Evolutionary conservation across 306 rosid species (phyloP), one percentile per base, ranked within the genome.

Genomic region (Macrotyloma uniflorum): DNA sequence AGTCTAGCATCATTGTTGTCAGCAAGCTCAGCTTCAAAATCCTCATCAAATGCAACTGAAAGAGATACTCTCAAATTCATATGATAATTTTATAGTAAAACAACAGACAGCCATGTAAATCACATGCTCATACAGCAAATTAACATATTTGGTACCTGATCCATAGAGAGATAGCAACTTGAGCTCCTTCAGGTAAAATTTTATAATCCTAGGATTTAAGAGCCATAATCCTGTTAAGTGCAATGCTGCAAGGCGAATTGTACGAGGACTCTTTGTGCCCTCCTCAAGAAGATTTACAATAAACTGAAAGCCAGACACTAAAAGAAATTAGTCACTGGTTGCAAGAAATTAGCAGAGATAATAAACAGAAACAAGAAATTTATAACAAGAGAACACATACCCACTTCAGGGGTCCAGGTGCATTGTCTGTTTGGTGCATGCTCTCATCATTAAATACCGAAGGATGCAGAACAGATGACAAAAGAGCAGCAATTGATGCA

Each of bases 41-140:
- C 98, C 85, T 94, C 98, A 79, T 94, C 98, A 76, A 94, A 94
- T 71, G 98, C 98, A 89, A 92, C 98, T 94, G 86, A 70, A 83
- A 42, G 75, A 75, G 70, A 51, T 57, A 81, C 18, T 45, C 10
- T 43, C 70, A 74, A 66, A 79, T 76, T 59, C 45, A 80, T 35
- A 73, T 5, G 26, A 51, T 54, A 62, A 62, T 26, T 53, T 74
- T 11, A 26, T 46, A 15, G 40, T 33, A 69, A 57, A 70, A 50
- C 47, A 77, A 72, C 28, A 57, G 74, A 67, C 16, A 74, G 53
- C 47, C 62, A 79, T 33, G 61, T 51, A 73, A 62, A 53, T 55
- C 67, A 78, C 46, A 72, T 8, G 32, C 53, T 12, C 18, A 69
- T 61, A 24, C 33, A 58, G 49, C 16, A 61, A 57, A 54, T 23